Percentiles rank a stretch among this genome's conserved stretches.
These are phyloP conservation scores for Rhizopogon sp. DNA, from an alignment of 768 basidiomycete genomes.

Conservation along the genomic window DNA sequence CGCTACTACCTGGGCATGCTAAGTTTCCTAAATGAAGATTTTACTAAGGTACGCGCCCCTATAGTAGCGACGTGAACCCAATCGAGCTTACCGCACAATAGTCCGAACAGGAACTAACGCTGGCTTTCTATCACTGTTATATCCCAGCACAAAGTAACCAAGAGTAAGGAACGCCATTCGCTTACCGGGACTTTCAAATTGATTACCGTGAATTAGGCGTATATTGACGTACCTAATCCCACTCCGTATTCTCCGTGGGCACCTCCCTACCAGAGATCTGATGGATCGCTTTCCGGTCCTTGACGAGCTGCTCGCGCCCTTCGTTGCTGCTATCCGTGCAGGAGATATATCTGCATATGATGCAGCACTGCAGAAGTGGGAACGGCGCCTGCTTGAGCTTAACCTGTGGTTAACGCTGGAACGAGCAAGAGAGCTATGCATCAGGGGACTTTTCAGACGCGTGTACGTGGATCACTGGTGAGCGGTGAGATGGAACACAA, in stretches of 20 bases:
- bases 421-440: constrained; percentile 80
- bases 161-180: constrained; percentile 48
- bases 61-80: background rate
- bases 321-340: constrained; percentile 68
- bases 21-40: constrained; percentile 90
- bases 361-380: constrained; percentile 61
- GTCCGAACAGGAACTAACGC: constrained; percentile 83
- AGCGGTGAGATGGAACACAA: background rate
- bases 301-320: constrained; percentile 70
- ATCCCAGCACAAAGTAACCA: constrained; percentile 66
- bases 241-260: constrained; percentile 81
- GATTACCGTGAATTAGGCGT: constrained; percentile 44
- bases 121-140: constrained; percentile 85
- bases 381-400: constrained; percentile 74
- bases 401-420: constrained; percentile 87
- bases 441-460: constrained; percentile 75
- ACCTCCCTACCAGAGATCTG: constrained; percentile 72
- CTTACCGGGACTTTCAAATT: background rate
- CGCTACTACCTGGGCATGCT: constrained; percentile 94
- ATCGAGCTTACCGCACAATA: constrained; percentile 23
- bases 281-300: constrained; percentile 71
- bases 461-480: constrained; percentile 46
- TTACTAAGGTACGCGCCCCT: constrained; percentile 55
- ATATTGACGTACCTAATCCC: constrained; percentile 91
- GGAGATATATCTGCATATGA: constrained; percentile 86